These are phyloP conservation scores for Brettanomyces naardenensis DNA, from an alignment of 805 yeast species.

Conservation along the genomic window DNA sequence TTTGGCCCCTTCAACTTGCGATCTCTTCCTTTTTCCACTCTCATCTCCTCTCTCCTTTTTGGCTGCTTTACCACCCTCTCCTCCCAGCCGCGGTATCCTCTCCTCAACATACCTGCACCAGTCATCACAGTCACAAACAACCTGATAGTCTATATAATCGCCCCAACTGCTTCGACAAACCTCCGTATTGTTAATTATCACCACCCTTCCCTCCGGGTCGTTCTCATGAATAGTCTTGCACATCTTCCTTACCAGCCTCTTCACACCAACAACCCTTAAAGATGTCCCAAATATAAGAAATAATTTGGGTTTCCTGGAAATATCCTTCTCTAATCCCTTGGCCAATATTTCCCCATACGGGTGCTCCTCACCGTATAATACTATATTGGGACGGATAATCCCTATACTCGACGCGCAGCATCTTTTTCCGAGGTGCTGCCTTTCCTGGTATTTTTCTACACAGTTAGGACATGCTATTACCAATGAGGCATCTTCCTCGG, in stretches of 20 bases:
- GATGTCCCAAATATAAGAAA: constrained; percentile 91
- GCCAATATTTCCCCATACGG: constrained; percentile 80
- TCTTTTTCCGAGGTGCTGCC: constrained; percentile 67
- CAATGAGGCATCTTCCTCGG: constrained; percentile 38
- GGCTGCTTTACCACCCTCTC: no score
- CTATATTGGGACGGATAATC: constrained; percentile 77
- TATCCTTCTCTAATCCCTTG: constrained; percentile 57
- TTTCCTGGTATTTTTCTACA: constrained; percentile 41
- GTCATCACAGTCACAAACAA: constrained; percentile 71
- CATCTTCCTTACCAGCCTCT: constrained; percentile 59
- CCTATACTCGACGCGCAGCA: constrained; percentile 67
- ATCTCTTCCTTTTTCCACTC: no score
- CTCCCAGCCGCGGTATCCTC: constrained; percentile 40
- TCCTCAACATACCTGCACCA: constrained; percentile 55
- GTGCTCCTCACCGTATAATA: constrained; percentile 89
- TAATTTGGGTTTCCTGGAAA: constrained; percentile 63
- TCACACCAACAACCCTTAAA: constrained; percentile 83
- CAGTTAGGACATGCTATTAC: constrained; percentile 78
- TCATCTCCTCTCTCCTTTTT: no score
- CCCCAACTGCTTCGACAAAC: constrained; percentile 61
- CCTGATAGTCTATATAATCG: constrained; percentile 67
- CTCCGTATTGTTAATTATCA: constrained; percentile 66
- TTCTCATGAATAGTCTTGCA: constrained; percentile 67
- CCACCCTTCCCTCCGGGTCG: constrained; percentile 59
- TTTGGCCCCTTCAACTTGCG: no score